Conservation (phyloP, 2,329 filamentous ascomycete species). For the Hypoxylon sp. region DNA sequence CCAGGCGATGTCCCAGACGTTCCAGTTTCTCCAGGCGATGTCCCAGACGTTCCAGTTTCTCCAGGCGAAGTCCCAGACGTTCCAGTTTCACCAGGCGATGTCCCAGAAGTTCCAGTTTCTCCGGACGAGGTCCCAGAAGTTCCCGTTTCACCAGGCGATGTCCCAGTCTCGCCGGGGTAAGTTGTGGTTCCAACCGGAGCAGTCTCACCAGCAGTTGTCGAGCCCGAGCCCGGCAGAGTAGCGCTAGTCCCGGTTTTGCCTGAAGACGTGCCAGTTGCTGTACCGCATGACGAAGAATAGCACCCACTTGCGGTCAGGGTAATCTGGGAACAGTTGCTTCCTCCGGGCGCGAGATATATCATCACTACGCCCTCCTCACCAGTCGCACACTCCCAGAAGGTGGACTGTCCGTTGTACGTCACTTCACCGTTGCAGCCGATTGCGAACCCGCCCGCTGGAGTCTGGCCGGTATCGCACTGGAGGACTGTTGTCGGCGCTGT, state of each 20-base stretch:
- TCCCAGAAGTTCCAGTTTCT: too few relatives aligned
- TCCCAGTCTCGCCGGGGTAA: neutral
- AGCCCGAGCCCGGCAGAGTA: neutral
- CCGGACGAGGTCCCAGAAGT: too few relatives aligned
- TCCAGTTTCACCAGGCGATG: too few relatives aligned
- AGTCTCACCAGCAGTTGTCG: slow-evolving; percentile 17
- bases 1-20: too few relatives aligned
- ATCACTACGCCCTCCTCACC: slow-evolving; percentile 63
- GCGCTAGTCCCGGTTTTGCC: too few relatives aligned
- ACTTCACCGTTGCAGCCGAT: slow-evolving; percentile 64
- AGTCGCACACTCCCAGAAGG: slow-evolving; percentile 72
- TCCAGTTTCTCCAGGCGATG: neutral
- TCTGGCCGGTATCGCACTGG: slow-evolving; percentile 68
- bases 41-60: too few relatives aligned
- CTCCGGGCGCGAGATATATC: slow-evolving; percentile 60
- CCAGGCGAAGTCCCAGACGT: too few relatives aligned
- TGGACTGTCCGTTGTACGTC: slow-evolving; percentile 60
- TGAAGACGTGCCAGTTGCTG: slow-evolving; percentile 11
- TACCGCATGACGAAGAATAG: slow-evolving; percentile 27
- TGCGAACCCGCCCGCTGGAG: slow-evolving; percentile 64
- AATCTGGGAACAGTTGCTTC: slow-evolving; percentile 61
- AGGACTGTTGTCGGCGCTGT: slow-evolving; percentile 69
- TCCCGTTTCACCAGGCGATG: too few relatives aligned
- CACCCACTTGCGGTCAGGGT: slow-evolving; percentile 57
- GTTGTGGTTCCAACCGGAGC: slow-evolving; percentile 2